These are phyloP conservation scores for Piromyces finnis DNA, from an alignment of 192 early-diverging fungal species.

Conservation along the genomic window DNA sequence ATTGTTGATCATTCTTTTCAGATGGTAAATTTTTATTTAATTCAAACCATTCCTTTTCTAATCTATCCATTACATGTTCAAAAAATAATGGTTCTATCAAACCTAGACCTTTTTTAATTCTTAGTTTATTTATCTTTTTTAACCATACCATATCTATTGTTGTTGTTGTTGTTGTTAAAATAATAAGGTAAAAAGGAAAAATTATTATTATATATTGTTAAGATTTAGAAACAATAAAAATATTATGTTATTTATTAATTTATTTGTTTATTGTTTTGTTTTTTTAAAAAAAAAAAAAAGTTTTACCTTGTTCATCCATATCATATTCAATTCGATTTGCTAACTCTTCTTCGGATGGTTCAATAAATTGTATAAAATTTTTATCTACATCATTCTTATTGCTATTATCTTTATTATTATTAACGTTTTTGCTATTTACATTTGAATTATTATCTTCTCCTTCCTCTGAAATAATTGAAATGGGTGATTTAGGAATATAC, in stretches of 20 bases:
- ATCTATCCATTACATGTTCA: constrained; percentile 69
- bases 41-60: constrained; percentile 98
- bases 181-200: constrained; percentile 3
- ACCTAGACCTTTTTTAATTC: constrained; percentile 31
- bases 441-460: too few relatives aligned
- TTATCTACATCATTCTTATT: neutral
- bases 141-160: constrained; percentile 29
- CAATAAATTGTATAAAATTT: neutral
- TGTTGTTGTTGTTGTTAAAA: too few relatives aligned
- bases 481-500: neutral
- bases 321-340: constrained; percentile 70
- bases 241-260: too few relatives aligned
- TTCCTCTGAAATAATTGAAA: neutral
- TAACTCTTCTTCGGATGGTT: neutral
- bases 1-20: constrained; percentile 23
- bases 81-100: constrained; percentile 38
- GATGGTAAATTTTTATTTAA: constrained; percentile 21
- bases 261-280: too few relatives aligned
- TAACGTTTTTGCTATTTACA: too few relatives aligned
- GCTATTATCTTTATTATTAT: neutral
- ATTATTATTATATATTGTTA: too few relatives aligned
- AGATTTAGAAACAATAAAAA: too few relatives aligned
- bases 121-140: constrained; percentile 51
- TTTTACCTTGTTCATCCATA: constrained; percentile 86
- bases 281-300: neutral